Evolutionary conservation across 441 rosid genomes (phyloP).

Genomic region (Breynia disticha): DNA sequence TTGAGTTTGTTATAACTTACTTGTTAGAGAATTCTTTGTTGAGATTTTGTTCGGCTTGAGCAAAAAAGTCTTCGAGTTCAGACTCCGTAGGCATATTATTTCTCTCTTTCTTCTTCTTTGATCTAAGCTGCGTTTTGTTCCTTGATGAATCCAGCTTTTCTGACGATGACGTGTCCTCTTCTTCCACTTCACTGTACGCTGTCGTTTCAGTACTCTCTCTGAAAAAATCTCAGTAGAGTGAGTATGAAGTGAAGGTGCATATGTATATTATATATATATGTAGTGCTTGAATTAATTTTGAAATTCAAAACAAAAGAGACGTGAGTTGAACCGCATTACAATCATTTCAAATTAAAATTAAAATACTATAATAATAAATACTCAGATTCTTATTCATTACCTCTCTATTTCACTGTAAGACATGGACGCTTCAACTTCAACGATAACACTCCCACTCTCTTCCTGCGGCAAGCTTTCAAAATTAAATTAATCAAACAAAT

Average conservation of each 20-base stretch:
- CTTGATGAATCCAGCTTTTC: constrained; percentile 30
- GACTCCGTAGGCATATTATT: constrained; percentile 37
- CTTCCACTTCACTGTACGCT: constrained; percentile 30
- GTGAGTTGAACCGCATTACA: background rate
- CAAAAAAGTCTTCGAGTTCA: constrained; percentile 67
- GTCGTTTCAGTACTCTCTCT: constrained; percentile 39
- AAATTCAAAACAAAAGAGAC: constrained; percentile 23
- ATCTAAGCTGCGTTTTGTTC: constrained; percentile 27
- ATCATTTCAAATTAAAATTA: background rate
- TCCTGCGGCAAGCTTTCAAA: constrained; percentile 26
- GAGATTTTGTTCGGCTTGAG: constrained; percentile 40
- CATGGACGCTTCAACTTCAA: constrained; percentile 51
- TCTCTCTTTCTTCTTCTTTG: constrained; percentile 24
- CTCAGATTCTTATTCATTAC: constrained; percentile 12
- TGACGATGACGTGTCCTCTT: constrained; percentile 14
- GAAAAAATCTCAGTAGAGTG: no score
- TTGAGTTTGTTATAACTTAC: constrained; percentile 26
- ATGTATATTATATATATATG: no score
- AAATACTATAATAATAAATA: background rate
- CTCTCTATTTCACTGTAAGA: constrained; percentile 32
- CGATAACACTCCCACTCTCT: constrained; percentile 20
- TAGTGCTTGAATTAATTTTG: constrained; percentile 14
- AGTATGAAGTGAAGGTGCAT: background rate
- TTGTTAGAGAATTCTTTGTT: constrained; percentile 40
- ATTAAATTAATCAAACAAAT: constrained; percentile 5